These are phyloP conservation scores for Aspergillus candidus DNA, from an alignment of 2,329 filamentous ascomycete species.

Conservation along the genomic window DNA sequence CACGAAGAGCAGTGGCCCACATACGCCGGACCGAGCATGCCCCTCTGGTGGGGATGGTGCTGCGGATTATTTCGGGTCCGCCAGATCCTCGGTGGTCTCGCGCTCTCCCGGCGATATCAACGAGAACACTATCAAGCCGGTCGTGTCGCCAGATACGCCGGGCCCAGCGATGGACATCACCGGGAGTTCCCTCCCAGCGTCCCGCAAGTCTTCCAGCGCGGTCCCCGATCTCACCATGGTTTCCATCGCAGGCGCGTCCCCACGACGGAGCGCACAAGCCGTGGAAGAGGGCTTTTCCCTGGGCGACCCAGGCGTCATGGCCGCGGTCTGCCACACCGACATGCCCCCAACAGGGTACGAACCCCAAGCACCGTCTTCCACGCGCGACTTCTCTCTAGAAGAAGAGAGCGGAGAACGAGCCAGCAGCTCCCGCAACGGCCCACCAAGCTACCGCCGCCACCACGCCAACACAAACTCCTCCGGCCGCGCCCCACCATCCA, in stretches of 20 bases:
- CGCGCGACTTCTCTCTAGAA: slow-evolving; percentile 6
- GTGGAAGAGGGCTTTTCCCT: slow-evolving; percentile 10
- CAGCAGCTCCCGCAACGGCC: slow-evolving; percentile 25
- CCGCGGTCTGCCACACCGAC: slow-evolving; percentile 25
- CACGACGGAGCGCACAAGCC: slow-evolving; percentile 8
- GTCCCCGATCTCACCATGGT: slow-evolving; percentile 24
- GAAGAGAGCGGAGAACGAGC: slow-evolving; percentile 20
- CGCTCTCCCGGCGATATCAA: slow-evolving; percentile 18
- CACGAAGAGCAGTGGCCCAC: background rate
- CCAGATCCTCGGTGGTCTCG: slow-evolving; percentile 14
- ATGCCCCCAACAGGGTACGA: slow-evolving; percentile 10
- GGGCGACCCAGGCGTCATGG: slow-evolving; percentile 23
- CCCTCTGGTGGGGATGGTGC: slow-evolving; percentile 4
- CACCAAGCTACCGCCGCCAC: slow-evolving; percentile 18
- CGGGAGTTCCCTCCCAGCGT: slow-evolving; percentile 18
- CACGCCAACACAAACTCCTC: slow-evolving; percentile 32
- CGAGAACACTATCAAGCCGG: slow-evolving; percentile 30
- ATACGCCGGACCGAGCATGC: slow-evolving; percentile 9
- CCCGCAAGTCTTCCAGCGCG: slow-evolving; percentile 28
- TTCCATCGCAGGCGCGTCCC: slow-evolving; percentile 17
- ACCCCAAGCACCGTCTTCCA: slow-evolving; percentile 7
- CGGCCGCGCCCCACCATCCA: slow-evolving; percentile 28
- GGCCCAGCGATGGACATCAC: slow-evolving; percentile 33
- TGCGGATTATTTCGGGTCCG: slow-evolving; percentile 13
- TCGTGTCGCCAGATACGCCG: slow-evolving; percentile 30